Evolutionary conservation across 1,284 basidiomycete genomes (phyloP), one percentile per base, ranked within the genome.

Genomic region (Exsudoporus floridanus): DNA sequence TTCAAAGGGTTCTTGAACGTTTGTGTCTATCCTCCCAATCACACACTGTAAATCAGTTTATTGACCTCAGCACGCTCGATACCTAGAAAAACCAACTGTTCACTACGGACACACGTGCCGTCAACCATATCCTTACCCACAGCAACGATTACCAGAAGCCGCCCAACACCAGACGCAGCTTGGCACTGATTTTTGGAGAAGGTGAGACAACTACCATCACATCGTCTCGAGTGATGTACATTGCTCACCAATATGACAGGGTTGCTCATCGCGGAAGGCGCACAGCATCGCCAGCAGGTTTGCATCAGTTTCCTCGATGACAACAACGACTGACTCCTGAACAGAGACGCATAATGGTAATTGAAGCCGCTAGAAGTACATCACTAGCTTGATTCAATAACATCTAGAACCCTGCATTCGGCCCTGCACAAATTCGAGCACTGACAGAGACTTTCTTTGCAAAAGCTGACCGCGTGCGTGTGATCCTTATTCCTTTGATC

Each of bases 321-420:
- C 8, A 16, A 19, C 7, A 2, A 6, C 19, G 8, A 28, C 38
- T 62, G 37, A 60, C 27, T n/a, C 33, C 13, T 9, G 16, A n/a
- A 38, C 38, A 64, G 61, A 62, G 61, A 49, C 60, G 42, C 16
- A 55, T 63, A 13, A 60, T 62, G 62, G 60, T 64, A 48, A 1
- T 19, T 5, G 16, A 27, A 16, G 1, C 10, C 6, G 18, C 12
- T 18, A 7, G 9, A 25, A 40, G 5, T 7, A n/a, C 10, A 35
- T 7, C 5, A 13, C 36, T 16, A 28, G n/a, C 7, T 31, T 31
- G n/a, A 41, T 25, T 5, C 5, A 53, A 16, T 1, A 21, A 19
- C 18, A n/a, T 38, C 7, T 14, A 79, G 82, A 84, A 83, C 58
- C 82, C 82, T 12, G 82, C 80, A 0, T 84, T 85, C 55, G 78